Evolutionary conservation across 2,329 filamentous ascomycete species (phyloP), one percentile per base, ranked within the genome.

Genomic region (Ramularia endophylla): DNA sequence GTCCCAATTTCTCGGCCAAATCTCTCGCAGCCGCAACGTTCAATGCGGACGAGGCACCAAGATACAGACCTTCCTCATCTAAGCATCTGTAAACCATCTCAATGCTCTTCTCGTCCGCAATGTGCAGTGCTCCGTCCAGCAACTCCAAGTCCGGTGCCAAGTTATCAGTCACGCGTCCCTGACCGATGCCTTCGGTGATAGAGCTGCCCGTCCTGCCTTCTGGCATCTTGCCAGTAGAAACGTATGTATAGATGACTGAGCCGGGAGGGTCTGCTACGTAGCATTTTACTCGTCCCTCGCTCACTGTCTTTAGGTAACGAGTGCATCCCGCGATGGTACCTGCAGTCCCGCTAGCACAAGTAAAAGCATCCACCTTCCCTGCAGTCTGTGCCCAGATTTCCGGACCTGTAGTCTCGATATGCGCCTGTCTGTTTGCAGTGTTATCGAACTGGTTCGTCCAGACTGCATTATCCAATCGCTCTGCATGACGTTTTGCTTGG

Each of bases 391-490:
- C 71, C 92, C 92, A 98, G 61, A 98, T 95, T 68, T 98, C 92
- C 0, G 92, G 92, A 0, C 92, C 92, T 0, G 92, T 98, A 2
- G 90, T 97, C 72, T 95, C 90, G 55, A 97, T 83, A 64, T 98
- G 92, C 35, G 92, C 92, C 59, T 85, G 81, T 38, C 92, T 78
- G 68, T 98, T 98, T 39, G 92, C 92, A 38, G 76, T 81, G 71
- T 98, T 98, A 65, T 98, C 92, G 68, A 98, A 98, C 69, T 98
- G 92, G 68, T 98, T 94, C 32, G 92, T 98, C 92, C 92, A 98
- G 11, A 97, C 89, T 7, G 90, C 88, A 57, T 92, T 92, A 12
- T 87, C 82, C 36, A 94, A 68, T 2, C 73, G 65, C 63, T 92
- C 88, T n/a, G 92, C 92, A 66, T 97, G 90, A 30, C 90, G 74